phyloP scores from a whole-genome alignment of 192 early-diverging fungal genomes.

The Coemansia aciculifera region DNA sequence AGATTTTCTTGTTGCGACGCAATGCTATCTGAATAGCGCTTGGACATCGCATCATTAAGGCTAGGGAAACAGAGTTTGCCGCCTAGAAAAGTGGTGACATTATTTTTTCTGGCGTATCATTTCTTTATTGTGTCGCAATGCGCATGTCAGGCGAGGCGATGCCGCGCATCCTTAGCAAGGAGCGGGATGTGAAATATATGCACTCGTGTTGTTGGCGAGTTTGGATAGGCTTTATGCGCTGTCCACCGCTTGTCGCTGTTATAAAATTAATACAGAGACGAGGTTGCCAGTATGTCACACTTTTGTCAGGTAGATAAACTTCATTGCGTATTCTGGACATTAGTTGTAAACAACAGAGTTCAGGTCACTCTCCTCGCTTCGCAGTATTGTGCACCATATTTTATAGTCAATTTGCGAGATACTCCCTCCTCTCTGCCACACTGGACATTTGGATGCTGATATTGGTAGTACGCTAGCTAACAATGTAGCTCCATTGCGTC shows the following conservation, averaged over 20 bases:
- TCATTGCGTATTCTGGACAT: background rate
- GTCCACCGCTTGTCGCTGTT: background rate
- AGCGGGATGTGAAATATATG: background rate
- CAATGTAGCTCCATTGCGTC: too few relatives aligned
- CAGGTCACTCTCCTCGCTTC: background rate
- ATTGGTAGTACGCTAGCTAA: too few relatives aligned
- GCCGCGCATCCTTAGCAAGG: background rate
- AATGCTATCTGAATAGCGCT: background rate
- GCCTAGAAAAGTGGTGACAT: background rate
- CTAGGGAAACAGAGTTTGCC: slow-evolving; percentile 10
- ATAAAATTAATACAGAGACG: background rate
- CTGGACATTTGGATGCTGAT: too few relatives aligned
- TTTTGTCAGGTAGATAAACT: background rate
- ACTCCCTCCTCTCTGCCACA: too few relatives aligned
- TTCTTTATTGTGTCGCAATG: background rate
- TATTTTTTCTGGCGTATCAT: too few relatives aligned
- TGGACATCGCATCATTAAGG: background rate
- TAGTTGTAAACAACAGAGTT: background rate
- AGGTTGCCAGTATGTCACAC: background rate
- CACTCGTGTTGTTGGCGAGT: background rate
- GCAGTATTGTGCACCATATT: background rate
- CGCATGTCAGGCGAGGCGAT: slow-evolving; percentile 7
- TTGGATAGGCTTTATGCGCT: background rate
- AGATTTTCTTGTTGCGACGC: slow-evolving; percentile 1
- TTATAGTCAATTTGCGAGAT: too few relatives aligned